Percentiles rank a stretch among this genome's conserved stretches.
phyloP scores from a whole-genome alignment of 371 early-diverging fungal species.

The Mucor piriformis region DNA sequence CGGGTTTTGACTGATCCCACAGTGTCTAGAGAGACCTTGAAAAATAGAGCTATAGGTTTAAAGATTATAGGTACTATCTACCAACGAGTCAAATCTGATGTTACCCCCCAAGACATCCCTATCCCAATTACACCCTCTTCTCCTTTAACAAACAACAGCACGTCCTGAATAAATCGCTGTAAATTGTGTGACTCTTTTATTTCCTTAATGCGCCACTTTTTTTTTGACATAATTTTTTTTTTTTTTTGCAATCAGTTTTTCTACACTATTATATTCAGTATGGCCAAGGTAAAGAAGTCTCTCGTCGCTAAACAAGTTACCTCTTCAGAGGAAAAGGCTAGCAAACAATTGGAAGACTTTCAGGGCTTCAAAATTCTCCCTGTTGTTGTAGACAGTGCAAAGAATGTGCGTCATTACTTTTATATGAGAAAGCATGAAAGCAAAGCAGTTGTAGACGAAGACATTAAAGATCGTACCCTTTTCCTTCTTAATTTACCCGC shows the following conservation, averaged over 20 bases:
- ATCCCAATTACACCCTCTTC: slow-evolving; percentile 17
- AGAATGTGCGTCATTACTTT: slow-evolving; percentile 60
- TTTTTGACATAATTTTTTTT: slow-evolving; percentile 3
- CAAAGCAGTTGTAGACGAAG: slow-evolving; percentile 45
- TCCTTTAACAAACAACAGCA: not conserved
- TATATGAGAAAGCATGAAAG: slow-evolving; percentile 77
- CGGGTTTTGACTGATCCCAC: slow-evolving; percentile 71
- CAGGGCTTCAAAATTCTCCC: slow-evolving; percentile 62
- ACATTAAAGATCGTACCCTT: slow-evolving; percentile 72
- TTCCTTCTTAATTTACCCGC: slow-evolving; percentile 83
- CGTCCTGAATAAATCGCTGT: not conserved
- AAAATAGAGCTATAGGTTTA: slow-evolving; percentile 70
- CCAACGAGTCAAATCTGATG: slow-evolving; percentile 57
- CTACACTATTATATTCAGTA: not conserved
- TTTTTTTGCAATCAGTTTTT: not conserved
- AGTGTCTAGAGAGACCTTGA: slow-evolving; percentile 53
- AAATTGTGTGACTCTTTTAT: slow-evolving; percentile 2
- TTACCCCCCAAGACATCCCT: slow-evolving; percentile 45
- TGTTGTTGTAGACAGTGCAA: slow-evolving; percentile 43
- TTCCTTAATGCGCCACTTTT: not conserved
- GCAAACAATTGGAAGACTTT: slow-evolving; percentile 47
- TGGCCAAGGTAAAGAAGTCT: slow-evolving; percentile 12
- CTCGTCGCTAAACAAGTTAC: not conserved
- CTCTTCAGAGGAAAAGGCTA: not conserved
- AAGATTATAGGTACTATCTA: slow-evolving; percentile 79